Base-by-base conservation (phyloP, 2,329 filamentous ascomycete genomes). In the Metarhizium humberi region DNA sequence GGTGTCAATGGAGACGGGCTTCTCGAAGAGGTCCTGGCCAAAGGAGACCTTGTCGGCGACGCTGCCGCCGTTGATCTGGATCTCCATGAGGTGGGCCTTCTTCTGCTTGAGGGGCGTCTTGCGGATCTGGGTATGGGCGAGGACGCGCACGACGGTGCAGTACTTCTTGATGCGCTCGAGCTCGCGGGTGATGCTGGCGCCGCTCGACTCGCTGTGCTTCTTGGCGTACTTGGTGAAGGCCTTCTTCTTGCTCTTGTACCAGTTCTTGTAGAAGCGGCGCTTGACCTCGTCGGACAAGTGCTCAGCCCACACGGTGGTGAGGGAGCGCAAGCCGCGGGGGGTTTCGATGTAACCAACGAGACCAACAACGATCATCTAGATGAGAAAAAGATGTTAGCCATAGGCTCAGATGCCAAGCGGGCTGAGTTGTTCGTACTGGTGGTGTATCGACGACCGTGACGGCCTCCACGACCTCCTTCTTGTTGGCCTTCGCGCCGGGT, bases 191-290 rank as follows among this genome's bases (percentile, higher is more conserved):
- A 97, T 88, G 72, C 90, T 91, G 68, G 89, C 80, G 71, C 90
- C 92, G 78, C 78, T 88, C 81, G 79, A 87, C 83, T 97, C 92
- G 63, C 92, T 91, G 87, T 97, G 90, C 87, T 95, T 92, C 90
- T 97, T 99, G 83, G 94, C 90, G 81, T 99, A 99, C 85, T 95
- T 96, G 85, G 94, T 99, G 84, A 99, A 99, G 62, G 94, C 94
- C 92, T 99, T 99, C 90, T 96, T 97, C 92, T 99, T 99, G 85
- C 86, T 91, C 88, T 96, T 96, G 89, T 99, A 99, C 94, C 94
- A 99, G 88, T 99, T 99, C 91, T 97, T 97, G 90, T 99, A 99
- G 90, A 99, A 99, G 75, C 94, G 90, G 73, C 94, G 90, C 88
- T 96, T 96, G 78, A 99, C 75, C 82, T 97, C 94, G 78, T 99